Evolutionary conservation across 2,329 filamentous ascomycete species (phyloP), one percentile per base, ranked within the genome.

Genomic region (Aspergillus calidoustus): DNA sequence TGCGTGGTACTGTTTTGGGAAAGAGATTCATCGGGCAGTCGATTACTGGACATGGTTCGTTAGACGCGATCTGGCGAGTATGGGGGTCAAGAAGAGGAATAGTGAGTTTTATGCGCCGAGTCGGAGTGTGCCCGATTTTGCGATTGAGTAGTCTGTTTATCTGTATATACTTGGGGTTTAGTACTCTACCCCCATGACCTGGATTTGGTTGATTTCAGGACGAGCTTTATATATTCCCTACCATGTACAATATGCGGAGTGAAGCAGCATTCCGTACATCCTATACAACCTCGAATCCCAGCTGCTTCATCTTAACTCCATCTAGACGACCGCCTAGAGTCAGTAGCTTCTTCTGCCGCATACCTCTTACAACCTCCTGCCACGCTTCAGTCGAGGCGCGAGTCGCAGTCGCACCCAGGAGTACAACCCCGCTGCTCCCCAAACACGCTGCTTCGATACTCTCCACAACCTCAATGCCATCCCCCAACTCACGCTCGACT

Each of bases 281-380:
- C 31, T 59, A 61, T 15, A 66, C 38, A 44, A 67, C 25, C n/a
- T 63, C 38, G 8, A 67, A 65, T 5, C 64, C 66, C 48, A 59
- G 57, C 23, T 67, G 60, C 52, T 60, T 56, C 60, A 67, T 66
- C 41, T 59, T 58, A 13, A 61, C 53, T 23, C 46, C 34, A 28
- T 66, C 64, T 43, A 67, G 47, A 5, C 49, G 44, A 1, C 62
- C 58, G 9, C 48, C 57, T 3, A 54, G 56, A 23, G 63, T 41
- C 2, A 67, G 15, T 3, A 59, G 43, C 34, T 50, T 61, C 3
- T 62, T 64, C 6, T 50, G 34, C 41, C 60, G 43, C 66, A 67
- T 63, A 28, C 53, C 38, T 5, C 46, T 22, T 1, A 61, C 57
- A 9, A 66, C 58, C 1, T 38, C 38, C 53, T 66, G 58, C 66